These are phyloP conservation scores for Daldinia vernicosa DNA, from an alignment of 495 filamentous ascomycete species.

Conservation along the genomic window DNA sequence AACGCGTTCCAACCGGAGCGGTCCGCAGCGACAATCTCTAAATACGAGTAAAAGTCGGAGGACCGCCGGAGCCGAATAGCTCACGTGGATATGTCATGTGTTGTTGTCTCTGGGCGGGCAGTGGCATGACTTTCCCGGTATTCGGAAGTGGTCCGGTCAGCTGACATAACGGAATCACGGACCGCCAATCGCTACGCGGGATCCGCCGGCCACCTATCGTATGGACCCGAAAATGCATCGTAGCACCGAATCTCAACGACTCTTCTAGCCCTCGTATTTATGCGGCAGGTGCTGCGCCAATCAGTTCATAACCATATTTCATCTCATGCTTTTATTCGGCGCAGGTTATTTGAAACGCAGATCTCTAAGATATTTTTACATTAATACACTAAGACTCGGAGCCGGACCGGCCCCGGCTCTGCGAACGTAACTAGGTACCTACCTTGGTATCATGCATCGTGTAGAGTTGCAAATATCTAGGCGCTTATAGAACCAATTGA, in stretches of 20 bases:
- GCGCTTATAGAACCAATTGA: background rate
- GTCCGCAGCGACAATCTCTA: slow-evolving; percentile 12
- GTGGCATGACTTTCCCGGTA: slow-evolving; percentile 25
- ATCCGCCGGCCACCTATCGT: slow-evolving; percentile 35
- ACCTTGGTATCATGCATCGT: background rate
- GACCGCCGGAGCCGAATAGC: slow-evolving; percentile 26
- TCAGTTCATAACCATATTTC: slow-evolving; percentile 7
- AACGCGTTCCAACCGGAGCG: slow-evolving; percentile 10
- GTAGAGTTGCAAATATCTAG: background rate
- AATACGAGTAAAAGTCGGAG: slow-evolving; percentile 16
- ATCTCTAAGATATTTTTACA: background rate
- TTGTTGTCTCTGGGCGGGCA: slow-evolving; percentile 30
- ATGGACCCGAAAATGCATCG: slow-evolving; percentile 7
- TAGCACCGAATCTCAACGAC: slow-evolving; percentile 8
- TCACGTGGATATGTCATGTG: slow-evolving; percentile 26
- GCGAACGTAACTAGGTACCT: background rate
- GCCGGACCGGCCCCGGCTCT: background rate
- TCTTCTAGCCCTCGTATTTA: slow-evolving; percentile 20
- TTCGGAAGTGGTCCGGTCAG: slow-evolving; percentile 32
- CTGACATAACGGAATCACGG: slow-evolving; percentile 30
- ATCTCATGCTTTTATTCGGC: background rate
- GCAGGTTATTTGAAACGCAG: background rate
- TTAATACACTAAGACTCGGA: background rate
- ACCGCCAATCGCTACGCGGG: slow-evolving; percentile 36
- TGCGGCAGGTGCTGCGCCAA: background rate